Evolutionary conservation across 768 basidiomycete species (phyloP).

Genomic region (Russula dissimulans): DNA sequence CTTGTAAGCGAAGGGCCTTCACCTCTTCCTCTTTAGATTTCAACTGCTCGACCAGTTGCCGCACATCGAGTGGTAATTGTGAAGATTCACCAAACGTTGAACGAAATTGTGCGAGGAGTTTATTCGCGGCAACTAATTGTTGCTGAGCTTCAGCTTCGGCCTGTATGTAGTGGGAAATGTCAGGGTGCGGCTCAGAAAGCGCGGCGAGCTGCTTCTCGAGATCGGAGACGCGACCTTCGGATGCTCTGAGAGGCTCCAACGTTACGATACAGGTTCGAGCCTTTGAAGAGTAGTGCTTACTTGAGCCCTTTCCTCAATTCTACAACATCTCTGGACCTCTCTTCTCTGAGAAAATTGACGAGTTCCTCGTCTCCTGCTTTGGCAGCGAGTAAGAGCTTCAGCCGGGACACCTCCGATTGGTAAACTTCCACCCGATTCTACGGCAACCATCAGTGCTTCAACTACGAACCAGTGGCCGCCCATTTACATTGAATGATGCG

Average conservation of each 20-base stretch:
- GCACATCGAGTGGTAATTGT: constrained; percentile 39
- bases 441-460: neutral
- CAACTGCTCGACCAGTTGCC: constrained; percentile 44
- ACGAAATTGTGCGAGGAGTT: constrained; percentile 53
- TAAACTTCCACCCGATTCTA: constrained; percentile 69
- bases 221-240: constrained; percentile 41
- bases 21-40: constrained; percentile 62
- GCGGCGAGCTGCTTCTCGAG: constrained; percentile 42
- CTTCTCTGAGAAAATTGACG: constrained; percentile 57
- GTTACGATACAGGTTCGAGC: neutral
- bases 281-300: constrained; percentile 32
- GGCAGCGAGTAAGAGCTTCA: constrained; percentile 73
- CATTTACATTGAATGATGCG: constrained; percentile 10
- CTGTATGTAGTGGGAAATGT: constrained; percentile 41
- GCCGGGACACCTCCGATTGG: constrained; percentile 60
- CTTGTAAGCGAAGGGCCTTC: constrained; percentile 48
- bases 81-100: constrained; percentile 48
- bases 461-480: neutral
- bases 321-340: constrained; percentile 40
- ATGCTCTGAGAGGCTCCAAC: constrained; percentile 32
- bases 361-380: constrained; percentile 61
- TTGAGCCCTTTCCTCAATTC: constrained; percentile 43
- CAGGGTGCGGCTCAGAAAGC: constrained; percentile 42
- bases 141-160: constrained; percentile 43
- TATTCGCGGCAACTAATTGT: constrained; percentile 37